Base-by-base conservation (phyloP, 345 rosid genomes). In the Iberis pinnata region DNA sequence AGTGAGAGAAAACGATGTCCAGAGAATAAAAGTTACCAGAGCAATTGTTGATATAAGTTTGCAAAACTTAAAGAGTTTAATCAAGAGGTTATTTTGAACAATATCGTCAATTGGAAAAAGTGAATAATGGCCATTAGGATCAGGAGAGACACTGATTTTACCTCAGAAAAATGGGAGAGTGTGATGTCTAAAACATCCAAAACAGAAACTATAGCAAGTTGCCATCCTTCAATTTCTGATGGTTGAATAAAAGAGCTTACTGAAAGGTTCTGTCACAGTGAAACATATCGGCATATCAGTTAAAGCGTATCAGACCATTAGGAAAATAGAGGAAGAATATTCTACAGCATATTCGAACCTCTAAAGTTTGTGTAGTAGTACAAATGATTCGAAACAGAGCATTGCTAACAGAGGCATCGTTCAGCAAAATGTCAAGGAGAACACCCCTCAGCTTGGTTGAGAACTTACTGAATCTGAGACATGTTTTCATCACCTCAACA, bases 191-290 rank as follows among this genome's bases (percentile, higher is more conserved):
- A 59, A 60, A 78, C 63, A 53, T 84, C 88, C 65, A 92, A 77
- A 66, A 75, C 86, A 74, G 95, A 81, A 53, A 51, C 61, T 60
- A 92, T 78, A 45, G 96, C 82, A 61, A 58, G 84, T 63, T 81
- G 81, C 73, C 83, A 70, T 68, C 93, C 98, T 73, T 88, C 93
- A 67, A 83, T 79, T 67, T 90, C 98, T 36, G 49, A 32, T 64
- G 73, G 70, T 69, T 80, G 89, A 67, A 80, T 43, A 38, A 72
- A 70, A 38, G 88, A 92, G 73, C 75, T 74, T 62, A 69, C 75
- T 49, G 72, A 74, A 53, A 90, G 82, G 63, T 77, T 76, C 98
- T 90, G 82, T 39, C 44, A n/a, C 61, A 37, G 57, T 41, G 52
- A 18, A 32, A 47, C 20, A 49, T 24, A 52, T 65, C 55, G 61